A percentile compares a stretch with the other conserved stretches of the same genome.
Evolutionary conservation across 2,329 filamentous ascomycete species (phyloP).

Genomic region (Verticillium albo-atrum): DNA sequence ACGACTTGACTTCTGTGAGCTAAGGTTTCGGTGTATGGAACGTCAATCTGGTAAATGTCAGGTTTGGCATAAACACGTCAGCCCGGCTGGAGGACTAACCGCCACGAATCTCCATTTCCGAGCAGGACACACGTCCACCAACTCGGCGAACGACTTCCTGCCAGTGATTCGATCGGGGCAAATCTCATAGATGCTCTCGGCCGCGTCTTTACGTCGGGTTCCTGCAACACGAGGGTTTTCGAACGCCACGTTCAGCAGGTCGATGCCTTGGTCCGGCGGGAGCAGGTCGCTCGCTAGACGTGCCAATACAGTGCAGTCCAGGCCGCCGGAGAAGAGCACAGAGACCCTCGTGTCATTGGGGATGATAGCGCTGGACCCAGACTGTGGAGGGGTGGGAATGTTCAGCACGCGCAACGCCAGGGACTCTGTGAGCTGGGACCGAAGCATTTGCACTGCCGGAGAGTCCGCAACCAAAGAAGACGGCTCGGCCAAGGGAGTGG

Average conservation of each 20-base stretch:
- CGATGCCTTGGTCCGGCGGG: constrained; percentile 64
- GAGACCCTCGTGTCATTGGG: constrained; percentile 55
- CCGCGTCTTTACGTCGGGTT: constrained; percentile 33
- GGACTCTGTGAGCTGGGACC: constrained; percentile 53
- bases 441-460: constrained; percentile 47
- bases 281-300: constrained; percentile 74
- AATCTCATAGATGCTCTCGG: constrained; percentile 59
- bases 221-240: constrained; percentile 79
- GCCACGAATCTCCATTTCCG: constrained; percentile 80
- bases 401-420: constrained; percentile 59
- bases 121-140: constrained; percentile 62
- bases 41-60: constrained; percentile 53
- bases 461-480: constrained; percentile 25
- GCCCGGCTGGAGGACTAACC: constrained; percentile 31
- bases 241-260: constrained; percentile 93
- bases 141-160: constrained; percentile 72
- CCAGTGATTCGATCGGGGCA: constrained; percentile 92
- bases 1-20: constrained; percentile 66
- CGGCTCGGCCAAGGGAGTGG: constrained; percentile 31
- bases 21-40: constrained; percentile 73
- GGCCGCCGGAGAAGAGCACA: constrained; percentile 86
- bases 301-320: constrained; percentile 88
- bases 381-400: constrained; percentile 54
- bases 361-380: constrained; percentile 5
- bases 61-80: not conserved